Evolutionary conservation across 2,329 filamentous ascomycete genomes (phyloP).

Genomic region (Cordyceps sp.): DNA sequence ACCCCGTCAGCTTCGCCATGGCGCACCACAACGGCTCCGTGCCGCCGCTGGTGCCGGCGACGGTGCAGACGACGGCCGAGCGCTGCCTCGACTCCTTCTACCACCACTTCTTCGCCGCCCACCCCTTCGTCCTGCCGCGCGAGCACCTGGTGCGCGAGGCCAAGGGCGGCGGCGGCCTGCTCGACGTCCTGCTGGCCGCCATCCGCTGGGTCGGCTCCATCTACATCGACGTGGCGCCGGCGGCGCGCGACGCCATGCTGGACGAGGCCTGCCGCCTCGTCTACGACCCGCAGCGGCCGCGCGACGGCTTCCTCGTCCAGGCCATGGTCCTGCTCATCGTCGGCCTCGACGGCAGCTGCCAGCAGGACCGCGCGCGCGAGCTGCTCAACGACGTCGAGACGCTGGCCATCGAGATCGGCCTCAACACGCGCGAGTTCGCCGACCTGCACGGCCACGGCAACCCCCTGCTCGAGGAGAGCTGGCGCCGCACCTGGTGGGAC

Average conservation of each 20-base stretch:
- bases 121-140: conserved; percentile 41
- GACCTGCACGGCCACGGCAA: conserved; percentile 44
- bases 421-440: conserved; percentile 57
- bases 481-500: conserved; percentile 86
- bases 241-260: conserved; percentile 28
- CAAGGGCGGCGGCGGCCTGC: conserved; percentile 26
- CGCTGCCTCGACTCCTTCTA: conserved; percentile 42
- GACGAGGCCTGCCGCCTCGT: conserved; percentile 39
- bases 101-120: conserved; percentile 37
- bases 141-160: conserved; percentile 29
- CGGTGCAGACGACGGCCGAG: conserved; percentile 25
- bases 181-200: conserved; percentile 33
- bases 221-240: conserved; percentile 30
- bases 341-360: conserved; percentile 59
- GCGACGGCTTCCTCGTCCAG: conserved; percentile 54
- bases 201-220: conserved; percentile 41
- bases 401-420: conserved; percentile 57
- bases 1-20: conserved; percentile 7
- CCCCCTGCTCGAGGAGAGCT: conserved; percentile 60
- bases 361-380: conserved; percentile 50
- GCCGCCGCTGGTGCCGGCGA: conserved; percentile 7
- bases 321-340: conserved; percentile 63
- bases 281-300: conserved; percentile 26
- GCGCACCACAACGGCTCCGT: conserved; percentile 4
- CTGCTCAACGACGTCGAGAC: conserved; percentile 52